These are phyloP conservation scores for Dalbergia cultrata DNA, from an alignment of 306 rosid genomes.

Conservation along the genomic window DNA sequence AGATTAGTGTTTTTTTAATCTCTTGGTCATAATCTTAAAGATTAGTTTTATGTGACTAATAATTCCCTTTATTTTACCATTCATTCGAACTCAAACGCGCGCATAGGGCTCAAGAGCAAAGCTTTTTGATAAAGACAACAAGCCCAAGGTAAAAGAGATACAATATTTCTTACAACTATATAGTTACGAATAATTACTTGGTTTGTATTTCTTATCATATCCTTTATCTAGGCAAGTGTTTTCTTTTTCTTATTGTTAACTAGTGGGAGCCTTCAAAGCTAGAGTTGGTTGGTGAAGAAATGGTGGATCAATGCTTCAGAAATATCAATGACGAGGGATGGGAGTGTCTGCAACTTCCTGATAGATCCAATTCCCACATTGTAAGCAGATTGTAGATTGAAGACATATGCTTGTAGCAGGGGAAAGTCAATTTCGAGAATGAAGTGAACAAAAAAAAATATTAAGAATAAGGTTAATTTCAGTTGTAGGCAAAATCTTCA, in stretches of 20 bases:
- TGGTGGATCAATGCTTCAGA: constrained; percentile 32
- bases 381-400: constrained; percentile 28
- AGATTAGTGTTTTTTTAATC: too few species aligned
- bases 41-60: background rate
- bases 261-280: constrained; percentile 46
- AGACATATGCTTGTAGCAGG: background rate
- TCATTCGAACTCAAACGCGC: background rate
- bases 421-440: background rate
- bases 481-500: background rate
- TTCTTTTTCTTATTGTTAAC: background rate
- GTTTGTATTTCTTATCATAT: background rate
- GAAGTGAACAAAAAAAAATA: background rate
- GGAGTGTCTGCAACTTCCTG: constrained; percentile 25
- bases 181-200: background rate
- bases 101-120: constrained; percentile 44
- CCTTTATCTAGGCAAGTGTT: too few species aligned
- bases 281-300: constrained; percentile 33
- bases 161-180: background rate
- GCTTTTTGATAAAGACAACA: constrained; percentile 45
- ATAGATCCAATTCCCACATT: constrained; percentile 10
- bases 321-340: constrained; percentile 6
- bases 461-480: background rate
- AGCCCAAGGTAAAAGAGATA: constrained; percentile 36
- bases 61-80: background rate
- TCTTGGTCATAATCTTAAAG: too few species aligned